These are phyloP conservation scores for Yarrowia porcina DNA, from an alignment of 805 yeast species.

Conservation along the genomic window DNA sequence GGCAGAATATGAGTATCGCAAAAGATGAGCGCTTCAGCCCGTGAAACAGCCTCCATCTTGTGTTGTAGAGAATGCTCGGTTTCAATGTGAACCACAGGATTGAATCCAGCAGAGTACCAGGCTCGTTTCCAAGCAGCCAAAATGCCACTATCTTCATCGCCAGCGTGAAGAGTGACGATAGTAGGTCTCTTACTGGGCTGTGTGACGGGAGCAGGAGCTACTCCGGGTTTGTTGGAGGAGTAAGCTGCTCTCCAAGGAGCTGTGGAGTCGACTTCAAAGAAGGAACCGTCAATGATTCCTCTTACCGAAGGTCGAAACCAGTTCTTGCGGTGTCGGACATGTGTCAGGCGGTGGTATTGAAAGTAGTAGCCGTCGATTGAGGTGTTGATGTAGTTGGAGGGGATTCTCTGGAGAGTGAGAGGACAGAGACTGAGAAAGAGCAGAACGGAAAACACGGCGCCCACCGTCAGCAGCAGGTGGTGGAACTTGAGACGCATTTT, in stretches of 20 bases:
- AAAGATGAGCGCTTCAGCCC: not conserved
- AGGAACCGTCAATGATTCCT: conserved; percentile 19
- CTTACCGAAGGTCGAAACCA: conserved; percentile 20
- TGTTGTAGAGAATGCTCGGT: not conserved
- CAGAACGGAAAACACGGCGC: not conserved
- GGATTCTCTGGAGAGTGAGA: conserved; percentile 11
- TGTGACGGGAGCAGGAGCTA: conserved; percentile 7
- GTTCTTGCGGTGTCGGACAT: conserved; percentile 6
- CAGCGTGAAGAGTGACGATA: not conserved
- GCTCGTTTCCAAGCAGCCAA: conserved; percentile 13
- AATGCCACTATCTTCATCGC: not conserved
- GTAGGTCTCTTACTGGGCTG: not conserved
- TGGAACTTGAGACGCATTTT: conserved; percentile 18
- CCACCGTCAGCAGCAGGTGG: conserved; percentile 3
- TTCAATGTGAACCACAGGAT: not conserved
- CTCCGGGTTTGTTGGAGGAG: conserved; percentile 14
- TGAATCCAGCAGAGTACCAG: conserved; percentile 19
- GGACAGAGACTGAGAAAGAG: conserved; percentile 7
- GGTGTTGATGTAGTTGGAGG: conserved; percentile 21
- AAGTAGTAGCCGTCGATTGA: conserved; percentile 24
- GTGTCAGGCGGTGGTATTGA: conserved; percentile 12
- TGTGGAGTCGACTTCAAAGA: conserved; percentile 10
- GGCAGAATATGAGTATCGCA: conserved; percentile 7
- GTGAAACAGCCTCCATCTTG: not conserved
- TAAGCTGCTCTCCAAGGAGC: conserved; percentile 20